phyloP scores from a whole-genome alignment of 164 flowering plant species.

The Tetrastigma voinierianum region DNA sequence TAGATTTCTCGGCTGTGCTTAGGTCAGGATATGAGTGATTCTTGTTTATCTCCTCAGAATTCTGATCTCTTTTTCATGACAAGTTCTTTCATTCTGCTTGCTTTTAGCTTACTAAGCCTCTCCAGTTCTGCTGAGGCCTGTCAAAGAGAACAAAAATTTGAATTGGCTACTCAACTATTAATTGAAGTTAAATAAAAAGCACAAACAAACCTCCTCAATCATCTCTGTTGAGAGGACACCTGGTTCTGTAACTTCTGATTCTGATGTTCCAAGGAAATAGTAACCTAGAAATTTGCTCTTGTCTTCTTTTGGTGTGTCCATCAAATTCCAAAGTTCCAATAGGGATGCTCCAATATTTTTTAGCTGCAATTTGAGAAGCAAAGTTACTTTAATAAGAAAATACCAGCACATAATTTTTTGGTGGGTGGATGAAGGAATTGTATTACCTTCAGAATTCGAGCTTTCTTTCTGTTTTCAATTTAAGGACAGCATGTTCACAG shows the following conservation, averaged over 20 bases:
- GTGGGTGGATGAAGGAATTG: neutral
- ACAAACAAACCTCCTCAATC: constrained; percentile 65
- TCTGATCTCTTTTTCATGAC: constrained; percentile 82
- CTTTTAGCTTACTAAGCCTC: constrained; percentile 75
- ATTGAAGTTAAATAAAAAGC: neutral
- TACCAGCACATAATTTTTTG: neutral
- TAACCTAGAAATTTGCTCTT: constrained; percentile 42
- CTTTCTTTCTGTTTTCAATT: constrained; percentile 62
- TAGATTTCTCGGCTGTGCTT: constrained; percentile 83
- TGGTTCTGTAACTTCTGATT: constrained; percentile 53
- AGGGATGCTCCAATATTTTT: constrained; percentile 59
- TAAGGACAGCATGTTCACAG: constrained; percentile 58
- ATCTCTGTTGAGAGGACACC: constrained; percentile 68
- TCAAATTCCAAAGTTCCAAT: constrained; percentile 83
- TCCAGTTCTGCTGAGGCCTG: constrained; percentile 83
- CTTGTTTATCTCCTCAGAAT: constrained; percentile 78
- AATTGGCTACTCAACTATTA: constrained; percentile 1
- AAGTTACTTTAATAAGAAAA: neutral
- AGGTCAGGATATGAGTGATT: constrained; percentile 75
- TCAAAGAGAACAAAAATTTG: constrained; percentile 7
- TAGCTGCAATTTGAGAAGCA: constrained; percentile 43
- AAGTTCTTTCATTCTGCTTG: constrained; percentile 91
- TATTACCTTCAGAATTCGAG: constrained; percentile 69
- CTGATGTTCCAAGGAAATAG: constrained; percentile 45
- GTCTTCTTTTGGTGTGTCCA: constrained; percentile 77